Base-by-base conservation (phyloP, 805 yeast species). In the Millerozyma acaciae region DNA sequence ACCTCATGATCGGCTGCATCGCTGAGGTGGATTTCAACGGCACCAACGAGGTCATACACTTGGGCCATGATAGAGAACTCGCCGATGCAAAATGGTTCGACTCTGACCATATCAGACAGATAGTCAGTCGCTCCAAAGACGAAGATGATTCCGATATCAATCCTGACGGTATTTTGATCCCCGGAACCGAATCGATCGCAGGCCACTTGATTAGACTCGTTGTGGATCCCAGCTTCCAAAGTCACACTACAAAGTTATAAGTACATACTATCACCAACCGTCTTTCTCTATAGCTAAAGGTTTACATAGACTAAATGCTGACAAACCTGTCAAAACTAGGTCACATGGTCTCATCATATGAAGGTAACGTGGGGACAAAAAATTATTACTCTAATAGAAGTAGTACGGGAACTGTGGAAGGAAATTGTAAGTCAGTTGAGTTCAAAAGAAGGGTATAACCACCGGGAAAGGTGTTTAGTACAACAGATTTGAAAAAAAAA, bases 1-100 rank as follows among this genome's bases (percentile, higher is more conserved):
- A 82, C 53, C 60, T 90, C 47, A 90, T 90, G 97, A 73, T 90
- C 45, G 97, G 97, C 7, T 89, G 97, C 56, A 55, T 88, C 34
- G 96, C 78, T 2, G 58, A 73, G 21, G 93, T 86, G n/a, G 81
- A 81, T 1, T 74, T 78, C 50, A 75, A 82, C 43, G 84, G 83
- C 2, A 55, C 48, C 4, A 78, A 80, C 47, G 90, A 83, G 48
- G 51, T 50, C 7, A 80, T 89, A 42, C 65, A 80, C 48, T 65
- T 87, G 33, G 84, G 79, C 9, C 86, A 87, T 53, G 98, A 90
- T 55, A 78, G 84, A 19, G 98, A 90, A 60, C 65, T 90, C 34
- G 73, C 66, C 15, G 95, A 87, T 51, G 96, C 96, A 10, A 68
- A 76, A 47, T 89, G 97, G 97, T 80, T 88, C 44, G 77, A 80